A percentile compares a stretch with the other conserved stretches of the same genome.
Evolutionary conservation across 2,329 filamentous ascomycete genomes (phyloP).

Genomic region (Microdochium bolleyi): DNA sequence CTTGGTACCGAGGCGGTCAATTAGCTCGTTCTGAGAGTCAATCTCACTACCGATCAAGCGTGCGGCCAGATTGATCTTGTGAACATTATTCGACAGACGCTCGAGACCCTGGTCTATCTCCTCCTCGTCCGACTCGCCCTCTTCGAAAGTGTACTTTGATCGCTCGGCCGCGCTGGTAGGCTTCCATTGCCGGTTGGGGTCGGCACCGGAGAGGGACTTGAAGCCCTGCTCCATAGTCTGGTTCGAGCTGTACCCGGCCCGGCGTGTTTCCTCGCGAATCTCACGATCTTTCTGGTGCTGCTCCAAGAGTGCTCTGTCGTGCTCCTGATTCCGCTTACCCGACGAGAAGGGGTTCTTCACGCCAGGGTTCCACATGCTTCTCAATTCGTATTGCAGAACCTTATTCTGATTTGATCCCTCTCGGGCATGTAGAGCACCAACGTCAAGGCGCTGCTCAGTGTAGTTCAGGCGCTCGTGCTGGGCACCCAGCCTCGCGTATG

Average conservation of each 20-base stretch:
- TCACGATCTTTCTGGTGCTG: slow-evolving; percentile 60
- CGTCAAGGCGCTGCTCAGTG: slow-evolving; percentile 74
- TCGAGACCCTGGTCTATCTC: slow-evolving; percentile 61
- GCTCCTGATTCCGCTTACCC: slow-evolving; percentile 52
- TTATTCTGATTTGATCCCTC: slow-evolving; percentile 58
- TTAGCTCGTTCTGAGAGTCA: slow-evolving; percentile 64
- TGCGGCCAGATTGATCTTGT: slow-evolving; percentile 65
- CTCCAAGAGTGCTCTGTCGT: slow-evolving; percentile 62
- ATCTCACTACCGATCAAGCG: slow-evolving; percentile 68
- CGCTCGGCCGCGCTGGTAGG: slow-evolving; percentile 37
- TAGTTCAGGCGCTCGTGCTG: slow-evolving; percentile 79
- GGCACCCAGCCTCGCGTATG: slow-evolving; percentile 63
- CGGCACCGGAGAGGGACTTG: slow-evolving; percentile 24
- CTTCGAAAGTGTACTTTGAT: slow-evolving; percentile 68
- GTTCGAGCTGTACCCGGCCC: slow-evolving; percentile 41
- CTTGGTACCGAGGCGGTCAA: slow-evolving; percentile 73
- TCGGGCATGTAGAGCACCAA: slow-evolving; percentile 60
- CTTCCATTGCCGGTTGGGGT: slow-evolving; percentile 15
- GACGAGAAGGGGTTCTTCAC: slow-evolving; percentile 72
- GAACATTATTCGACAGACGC: slow-evolving; percentile 61
- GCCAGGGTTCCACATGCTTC: slow-evolving; percentile 84
- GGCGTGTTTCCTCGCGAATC: slow-evolving; percentile 54
- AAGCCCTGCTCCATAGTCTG: slow-evolving; percentile 46
- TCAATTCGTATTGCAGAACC: slow-evolving; percentile 78
- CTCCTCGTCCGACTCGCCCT: slow-evolving; percentile 40